A percentile compares a stretch with the other conserved stretches of the same genome.
phyloP scores from a whole-genome alignment of 2,329 filamentous ascomycete species.

The Nigrospora oryzae region DNA sequence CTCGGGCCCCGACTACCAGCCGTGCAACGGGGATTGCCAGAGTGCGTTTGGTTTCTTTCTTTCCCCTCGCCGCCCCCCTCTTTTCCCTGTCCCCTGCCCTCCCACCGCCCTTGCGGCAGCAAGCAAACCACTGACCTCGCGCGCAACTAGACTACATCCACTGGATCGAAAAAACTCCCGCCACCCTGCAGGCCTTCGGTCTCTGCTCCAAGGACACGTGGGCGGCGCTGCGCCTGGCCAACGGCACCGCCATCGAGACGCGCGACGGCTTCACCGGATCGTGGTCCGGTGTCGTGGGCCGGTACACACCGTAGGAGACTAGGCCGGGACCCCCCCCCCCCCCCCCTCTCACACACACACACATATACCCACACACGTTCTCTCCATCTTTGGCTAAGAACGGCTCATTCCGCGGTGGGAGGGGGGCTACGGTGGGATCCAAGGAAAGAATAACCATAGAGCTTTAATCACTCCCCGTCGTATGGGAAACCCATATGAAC shows the following conservation, averaged over 20 bases:
- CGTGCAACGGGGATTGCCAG: slow-evolving; percentile 24
- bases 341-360: too few species aligned
- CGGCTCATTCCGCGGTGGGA: too few species aligned
- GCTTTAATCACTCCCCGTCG: too few species aligned
- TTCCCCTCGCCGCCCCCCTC: background rate
- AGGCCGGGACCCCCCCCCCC: too few species aligned
- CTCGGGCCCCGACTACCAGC: slow-evolving; percentile 27
- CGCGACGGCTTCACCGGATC: slow-evolving; percentile 24
- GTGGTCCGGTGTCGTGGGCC: slow-evolving; percentile 22
- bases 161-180: slow-evolving; percentile 27
- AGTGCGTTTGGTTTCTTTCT: slow-evolving; percentile 9
- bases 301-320: slow-evolving; percentile 21
- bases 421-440: too few species aligned
- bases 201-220: slow-evolving; percentile 30
- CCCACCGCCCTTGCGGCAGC: too few species aligned
- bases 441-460: too few species aligned
- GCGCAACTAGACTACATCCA: slow-evolving; percentile 23
- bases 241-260: slow-evolving; percentile 22
- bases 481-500: too few species aligned
- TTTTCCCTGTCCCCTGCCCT: background rate
- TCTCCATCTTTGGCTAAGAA: too few species aligned
- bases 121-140: too few species aligned
- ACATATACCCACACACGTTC: too few species aligned
- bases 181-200: slow-evolving; percentile 30
- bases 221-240: slow-evolving; percentile 23